These are phyloP conservation scores for Termitomyces sp. DNA, from an alignment of 768 basidiomycete genomes.

Conservation along the genomic window DNA sequence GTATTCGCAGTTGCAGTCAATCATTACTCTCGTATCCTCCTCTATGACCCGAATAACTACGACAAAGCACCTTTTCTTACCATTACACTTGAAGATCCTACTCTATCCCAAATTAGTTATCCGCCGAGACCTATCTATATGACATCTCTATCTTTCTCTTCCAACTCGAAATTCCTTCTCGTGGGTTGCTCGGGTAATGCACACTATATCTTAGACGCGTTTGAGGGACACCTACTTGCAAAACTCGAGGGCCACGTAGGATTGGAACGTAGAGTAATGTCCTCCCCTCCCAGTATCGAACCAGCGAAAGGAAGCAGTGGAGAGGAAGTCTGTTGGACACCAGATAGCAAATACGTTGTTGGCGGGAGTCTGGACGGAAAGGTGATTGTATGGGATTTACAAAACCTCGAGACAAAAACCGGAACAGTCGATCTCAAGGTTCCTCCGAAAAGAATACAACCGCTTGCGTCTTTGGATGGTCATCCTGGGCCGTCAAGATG, in stretches of 20 bases:
- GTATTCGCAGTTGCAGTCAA: constrained; percentile 88
- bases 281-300: constrained; percentile 49
- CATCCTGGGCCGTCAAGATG: constrained; percentile 83
- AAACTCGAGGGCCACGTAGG: constrained; percentile 84
- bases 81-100: constrained; percentile 78
- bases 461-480: constrained; percentile 54
- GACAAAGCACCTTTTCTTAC: constrained; percentile 91
- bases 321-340: constrained; percentile 92
- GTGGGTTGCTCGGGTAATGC: constrained; percentile 90
- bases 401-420: constrained; percentile 46
- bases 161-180: constrained; percentile 84
- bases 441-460: constrained; percentile 39
- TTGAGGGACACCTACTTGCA: constrained; percentile 75
- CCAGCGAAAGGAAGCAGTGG: constrained; percentile 79
- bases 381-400: constrained; percentile 83
- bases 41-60: constrained; percentile 83
- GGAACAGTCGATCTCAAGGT: constrained; percentile 52
- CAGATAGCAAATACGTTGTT: constrained; percentile 87
- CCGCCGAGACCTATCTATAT: constrained; percentile 87
- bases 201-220: constrained; percentile 92
- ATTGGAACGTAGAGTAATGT: constrained; percentile 63
- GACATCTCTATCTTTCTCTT: constrained; percentile 87
- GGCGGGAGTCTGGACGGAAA: constrained; percentile 84
- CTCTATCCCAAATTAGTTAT: constrained; percentile 65
- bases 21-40: constrained; percentile 71